A percentile compares a stretch with the other conserved stretches of the same genome.
Conservation (phyloP, 2,329 filamentous ascomycete species). For the Berkeleyomyces rouxiae region DNA sequence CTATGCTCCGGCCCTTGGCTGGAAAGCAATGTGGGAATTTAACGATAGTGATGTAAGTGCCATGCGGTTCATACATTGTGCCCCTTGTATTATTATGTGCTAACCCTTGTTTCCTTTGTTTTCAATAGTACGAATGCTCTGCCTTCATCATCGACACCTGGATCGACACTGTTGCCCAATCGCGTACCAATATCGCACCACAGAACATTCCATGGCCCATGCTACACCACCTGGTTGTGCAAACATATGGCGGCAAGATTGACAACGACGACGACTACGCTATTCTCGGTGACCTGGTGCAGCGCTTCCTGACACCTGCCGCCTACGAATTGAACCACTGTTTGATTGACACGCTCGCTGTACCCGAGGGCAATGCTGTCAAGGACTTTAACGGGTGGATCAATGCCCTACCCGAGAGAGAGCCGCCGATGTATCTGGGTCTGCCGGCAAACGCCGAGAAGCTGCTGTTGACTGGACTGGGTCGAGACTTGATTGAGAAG, state of each 20-base stretch:
- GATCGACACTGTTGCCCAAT: conserved; percentile 68
- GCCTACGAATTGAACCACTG: conserved; percentile 90
- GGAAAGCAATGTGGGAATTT: conserved; percentile 99
- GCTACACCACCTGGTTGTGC: conserved; percentile 73
- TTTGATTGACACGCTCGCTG: conserved; percentile 58
- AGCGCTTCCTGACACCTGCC: conserved; percentile 62
- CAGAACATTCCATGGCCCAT: conserved; percentile 94
- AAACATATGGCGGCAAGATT: conserved; percentile 96
- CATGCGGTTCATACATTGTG: not conserved
- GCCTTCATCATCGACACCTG: conserved; percentile 91
- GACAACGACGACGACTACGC: conserved; percentile 76
- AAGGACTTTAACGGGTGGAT: conserved; percentile 86
- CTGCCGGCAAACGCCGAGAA: conserved; percentile 95
- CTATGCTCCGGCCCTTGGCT: conserved; percentile 84
- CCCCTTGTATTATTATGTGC: not conserved
- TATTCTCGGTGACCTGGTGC: conserved; percentile 56
- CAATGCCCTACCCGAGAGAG: conserved; percentile 76
- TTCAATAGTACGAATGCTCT: conserved; percentile 72
- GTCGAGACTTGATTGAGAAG: conserved; percentile 68
- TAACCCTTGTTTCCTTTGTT: not conserved
- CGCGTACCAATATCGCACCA: conserved; percentile 82
- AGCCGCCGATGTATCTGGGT: conserved; percentile 89
- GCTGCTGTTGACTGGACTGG: conserved; percentile 74
- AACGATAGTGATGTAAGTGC: conserved; percentile 91
- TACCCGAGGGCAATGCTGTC: conserved; percentile 67